phyloP scores from a whole-genome alignment of 2,329 filamentous ascomycete species.

The Neoscytalidium dimidiatum region DNA sequence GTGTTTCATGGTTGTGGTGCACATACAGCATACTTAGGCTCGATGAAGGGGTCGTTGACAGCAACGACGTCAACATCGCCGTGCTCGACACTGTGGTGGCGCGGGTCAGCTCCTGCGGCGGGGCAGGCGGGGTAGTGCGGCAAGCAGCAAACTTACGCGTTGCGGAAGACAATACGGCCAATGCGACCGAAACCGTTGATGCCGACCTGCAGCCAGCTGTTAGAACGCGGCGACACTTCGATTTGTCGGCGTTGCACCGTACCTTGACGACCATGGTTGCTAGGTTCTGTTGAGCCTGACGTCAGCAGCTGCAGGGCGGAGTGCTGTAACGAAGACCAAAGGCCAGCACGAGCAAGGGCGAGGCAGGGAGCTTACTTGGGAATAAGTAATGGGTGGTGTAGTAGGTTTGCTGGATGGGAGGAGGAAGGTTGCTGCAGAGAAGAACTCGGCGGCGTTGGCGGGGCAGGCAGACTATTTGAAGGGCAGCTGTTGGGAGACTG shows the following conservation, averaged over 20 bases:
- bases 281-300: slow-evolving; percentile 16
- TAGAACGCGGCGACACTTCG: slow-evolving; percentile 20
- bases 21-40: slow-evolving; percentile 94
- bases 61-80: slow-evolving; percentile 88
- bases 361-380: background rate
- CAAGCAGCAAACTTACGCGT: slow-evolving; percentile 65
- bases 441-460: background rate
- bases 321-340: background rate
- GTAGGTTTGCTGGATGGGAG: background rate
- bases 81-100: slow-evolving; percentile 68
- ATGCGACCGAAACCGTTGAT: slow-evolving; percentile 99
- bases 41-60: slow-evolving; percentile 99
- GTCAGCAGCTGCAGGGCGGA: slow-evolving; percentile 6
- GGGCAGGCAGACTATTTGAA: slow-evolving; percentile 7
- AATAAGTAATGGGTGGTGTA: background rate
- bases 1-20: background rate
- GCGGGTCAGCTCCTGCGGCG: slow-evolving; percentile 7
- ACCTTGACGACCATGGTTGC: slow-evolving; percentile 53
- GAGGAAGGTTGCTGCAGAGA: slow-evolving; percentile 5
- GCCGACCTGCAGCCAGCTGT: slow-evolving; percentile 68
- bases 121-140: slow-evolving; percentile 13
- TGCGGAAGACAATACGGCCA: slow-evolving; percentile 98
- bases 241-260: slow-evolving; percentile 27
- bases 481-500: background rate
- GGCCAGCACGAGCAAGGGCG: background rate